Base-by-base conservation (phyloP, 2,329 filamentous ascomycete genomes). In the Teratosphaeria nubilosa region DNA sequence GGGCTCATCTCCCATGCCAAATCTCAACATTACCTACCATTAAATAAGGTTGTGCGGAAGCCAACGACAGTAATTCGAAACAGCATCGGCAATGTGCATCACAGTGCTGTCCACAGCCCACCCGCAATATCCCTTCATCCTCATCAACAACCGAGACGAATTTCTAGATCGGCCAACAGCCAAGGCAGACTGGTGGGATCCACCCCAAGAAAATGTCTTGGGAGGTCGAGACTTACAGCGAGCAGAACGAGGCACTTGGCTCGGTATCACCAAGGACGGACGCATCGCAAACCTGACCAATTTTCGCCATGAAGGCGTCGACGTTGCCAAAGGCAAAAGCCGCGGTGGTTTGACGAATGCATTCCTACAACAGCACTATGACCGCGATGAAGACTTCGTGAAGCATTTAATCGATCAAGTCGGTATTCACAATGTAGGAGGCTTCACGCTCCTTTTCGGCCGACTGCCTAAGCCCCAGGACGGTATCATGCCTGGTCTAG, bases 271-370 rank as follows among this genome's bases (percentile, higher is more conserved):
- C 9, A 77, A 74, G 32, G 76, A 83, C 62, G 84, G 84, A 30
- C 81, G 82, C 58, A 68, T 86, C 53, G 82, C 83, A 2, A 80
- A 84, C 5, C 75, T 86, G 32, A 86, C 84, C 54, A 86, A 86
- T 70, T 86, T 83, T 68, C 81, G 82, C 45, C 83, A 86, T 68
- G 72, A 73, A 25, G 72, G 78, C 20, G 66, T 56, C 16, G 65
- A 69, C 24, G 69, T 78, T 27, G 68, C 76, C 51, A 72, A 72
- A 53, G 70, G 72, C 51, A 78, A 80, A 48, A 83, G 80, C 61
- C 77, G 84, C 27, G 84, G 84, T 1, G 74, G 76, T 9, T 84
- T 86, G 50, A 80, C 83, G 30, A 84, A 81, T 60, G 77, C 77
- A n/a, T 86, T 80, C 71, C 70, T 86, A 14, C 78, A 77, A 10